A percentile compares a stretch with the other conserved stretches of the same genome.
Conservation (phyloP, 2,329 filamentous ascomycete species). For the Drechslerella stenobrocha region DNA sequence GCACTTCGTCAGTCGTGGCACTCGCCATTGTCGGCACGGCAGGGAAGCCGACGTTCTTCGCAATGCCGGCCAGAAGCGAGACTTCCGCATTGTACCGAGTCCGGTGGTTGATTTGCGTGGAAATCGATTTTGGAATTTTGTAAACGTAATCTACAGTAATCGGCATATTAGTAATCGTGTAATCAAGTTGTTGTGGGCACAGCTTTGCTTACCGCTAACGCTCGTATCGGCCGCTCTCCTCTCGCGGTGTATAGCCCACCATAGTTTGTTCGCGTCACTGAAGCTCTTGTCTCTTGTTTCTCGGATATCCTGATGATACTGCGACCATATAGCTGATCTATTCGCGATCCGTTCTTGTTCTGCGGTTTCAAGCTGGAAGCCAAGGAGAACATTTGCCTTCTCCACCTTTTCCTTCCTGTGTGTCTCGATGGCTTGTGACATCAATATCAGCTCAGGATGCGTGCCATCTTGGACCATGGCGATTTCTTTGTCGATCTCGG, state of each 20-base stretch:
- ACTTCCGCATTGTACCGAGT: conserved; percentile 94
- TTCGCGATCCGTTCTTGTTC: conserved; percentile 76
- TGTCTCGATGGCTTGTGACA: conserved; percentile 83
- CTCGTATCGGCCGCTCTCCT: conserved; percentile 61
- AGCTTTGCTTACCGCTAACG: conserved; percentile 50
- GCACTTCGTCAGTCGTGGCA: conserved; percentile 72
- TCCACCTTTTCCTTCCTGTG: conserved; percentile 78
- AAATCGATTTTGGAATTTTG: conserved; percentile 74
- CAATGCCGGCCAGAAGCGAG: conserved; percentile 82
- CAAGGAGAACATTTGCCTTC: conserved; percentile 72
- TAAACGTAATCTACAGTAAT: conserved; percentile 77
- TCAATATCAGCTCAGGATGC: conserved; percentile 89
- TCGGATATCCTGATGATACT: conserved; percentile 84
- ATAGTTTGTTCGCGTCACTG: conserved; percentile 80
- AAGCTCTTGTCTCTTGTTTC: conserved; percentile 79
- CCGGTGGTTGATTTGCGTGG: conserved; percentile 79
- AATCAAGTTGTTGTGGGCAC: background rate
- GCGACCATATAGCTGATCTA: conserved; percentile 80
- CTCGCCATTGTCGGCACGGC: conserved; percentile 83
- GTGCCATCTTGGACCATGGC: conserved; percentile 66
- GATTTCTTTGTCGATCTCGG: conserved; percentile 72
- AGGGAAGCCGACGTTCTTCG: conserved; percentile 94
- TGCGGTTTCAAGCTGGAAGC: conserved; percentile 73
- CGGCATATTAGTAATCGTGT: conserved; percentile 28
- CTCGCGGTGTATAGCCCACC: conserved; percentile 90